Evolutionary conservation across 2,329 filamentous ascomycete species (phyloP).

Genomic region (Didymosphaeria variabile): DNA sequence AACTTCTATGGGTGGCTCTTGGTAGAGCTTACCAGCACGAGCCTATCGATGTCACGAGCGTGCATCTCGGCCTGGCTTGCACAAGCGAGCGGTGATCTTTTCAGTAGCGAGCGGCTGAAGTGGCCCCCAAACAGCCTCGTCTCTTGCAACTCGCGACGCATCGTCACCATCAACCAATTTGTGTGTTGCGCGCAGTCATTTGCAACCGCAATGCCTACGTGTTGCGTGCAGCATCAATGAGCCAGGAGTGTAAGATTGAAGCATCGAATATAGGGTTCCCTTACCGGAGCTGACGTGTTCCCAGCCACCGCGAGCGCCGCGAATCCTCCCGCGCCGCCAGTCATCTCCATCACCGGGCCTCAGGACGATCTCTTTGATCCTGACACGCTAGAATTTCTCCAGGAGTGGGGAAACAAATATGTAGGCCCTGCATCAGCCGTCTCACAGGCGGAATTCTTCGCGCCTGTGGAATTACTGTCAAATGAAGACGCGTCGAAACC

Average conservation of each 20-base stretch:
- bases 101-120: slow-evolving; percentile 10
- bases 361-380: slow-evolving; percentile 5
- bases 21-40: not conserved
- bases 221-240: not conserved
- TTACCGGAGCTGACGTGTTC: not conserved
- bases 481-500: not conserved
- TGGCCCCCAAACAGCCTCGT: slow-evolving; percentile 8
- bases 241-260: slow-evolving; percentile 3
- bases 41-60: slow-evolving; percentile 27
- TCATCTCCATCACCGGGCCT: slow-evolving; percentile 7
- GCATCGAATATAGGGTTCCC: not conserved
- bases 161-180: not conserved
- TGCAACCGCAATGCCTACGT: not conserved
- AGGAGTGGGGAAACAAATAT: slow-evolving; percentile 10
- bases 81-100: not conserved
- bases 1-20: too few relatives aligned
- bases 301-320: slow-evolving; percentile 4
- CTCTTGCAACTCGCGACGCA: not conserved
- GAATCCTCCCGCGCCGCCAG: slow-evolving; percentile 3
- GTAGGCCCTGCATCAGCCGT: slow-evolving; percentile 3
- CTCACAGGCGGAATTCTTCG: slow-evolving; percentile 17
- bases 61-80: slow-evolving; percentile 55
- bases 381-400: not conserved
- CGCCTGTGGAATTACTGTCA: slow-evolving; percentile 1
- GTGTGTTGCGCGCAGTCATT: not conserved